These are phyloP conservation scores for Pachysandra terminalis DNA, from an alignment of 164 flowering plant species.

Conservation along the genomic window DNA sequence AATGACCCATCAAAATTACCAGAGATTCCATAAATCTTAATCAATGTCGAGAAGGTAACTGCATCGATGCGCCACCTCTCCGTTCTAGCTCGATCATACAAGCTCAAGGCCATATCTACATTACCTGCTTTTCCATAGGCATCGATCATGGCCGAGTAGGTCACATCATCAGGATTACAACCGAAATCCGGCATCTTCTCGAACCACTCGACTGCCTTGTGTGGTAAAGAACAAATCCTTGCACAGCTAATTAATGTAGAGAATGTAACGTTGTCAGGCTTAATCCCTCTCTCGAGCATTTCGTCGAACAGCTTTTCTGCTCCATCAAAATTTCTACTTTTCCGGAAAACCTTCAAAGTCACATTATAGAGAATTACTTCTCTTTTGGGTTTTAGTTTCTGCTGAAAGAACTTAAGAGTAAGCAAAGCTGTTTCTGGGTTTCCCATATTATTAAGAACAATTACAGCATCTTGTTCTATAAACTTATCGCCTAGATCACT, in stretches of 20 bases:
- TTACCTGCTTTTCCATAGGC: conserved; percentile 80
- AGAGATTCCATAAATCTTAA: conserved; percentile 56
- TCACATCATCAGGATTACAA: conserved; percentile 67
- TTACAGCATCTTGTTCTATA: conserved; percentile 66
- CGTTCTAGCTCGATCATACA: conserved; percentile 80
- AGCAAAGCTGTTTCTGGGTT: conserved; percentile 52
- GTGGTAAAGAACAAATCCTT: conserved; percentile 50
- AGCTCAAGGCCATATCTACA: conserved; percentile 67
- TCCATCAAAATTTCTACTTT: conserved; percentile 43
- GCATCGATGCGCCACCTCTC: conserved; percentile 78
- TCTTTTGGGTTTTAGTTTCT: conserved; percentile 26
- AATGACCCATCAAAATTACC: conserved; percentile 87
- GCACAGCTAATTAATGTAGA: conserved; percentile 83
- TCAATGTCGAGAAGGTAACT: conserved; percentile 66
- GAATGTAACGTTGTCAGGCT: conserved; percentile 80
- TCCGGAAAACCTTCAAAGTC: conserved; percentile 68
- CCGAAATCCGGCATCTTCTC: conserved; percentile 73
- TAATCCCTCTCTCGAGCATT: conserved; percentile 66
- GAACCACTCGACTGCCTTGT: conserved; percentile 84
- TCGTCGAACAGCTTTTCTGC: conserved; percentile 68
- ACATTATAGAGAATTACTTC: conserved; percentile 73
- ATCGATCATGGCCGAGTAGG: conserved; percentile 80
- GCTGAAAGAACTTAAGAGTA: conserved; percentile 45
- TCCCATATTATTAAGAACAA: conserved; percentile 63
- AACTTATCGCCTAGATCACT: conserved; percentile 38